Percentiles rank a stretch among this genome's conserved stretches.
phyloP scores from a whole-genome alignment of 139 green algal genomes.

The Coelastrella sp. region DNA sequence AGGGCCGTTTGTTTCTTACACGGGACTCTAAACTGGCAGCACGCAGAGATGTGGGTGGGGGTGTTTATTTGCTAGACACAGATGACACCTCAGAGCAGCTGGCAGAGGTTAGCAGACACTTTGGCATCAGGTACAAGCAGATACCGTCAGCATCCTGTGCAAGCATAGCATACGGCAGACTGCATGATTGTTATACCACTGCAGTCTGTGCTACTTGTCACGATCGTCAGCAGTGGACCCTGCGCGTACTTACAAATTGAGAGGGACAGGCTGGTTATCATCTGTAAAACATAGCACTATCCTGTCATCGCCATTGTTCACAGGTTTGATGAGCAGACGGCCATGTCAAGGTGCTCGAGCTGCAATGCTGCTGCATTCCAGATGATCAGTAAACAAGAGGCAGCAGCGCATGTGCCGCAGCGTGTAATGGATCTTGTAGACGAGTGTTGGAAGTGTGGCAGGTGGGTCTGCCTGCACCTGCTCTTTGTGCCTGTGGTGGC shows the following conservation, averaged over 20 bases:
- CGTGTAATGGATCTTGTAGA: conserved; percentile 56
- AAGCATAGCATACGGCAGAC: too few species aligned
- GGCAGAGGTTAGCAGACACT: conserved; percentile 60
- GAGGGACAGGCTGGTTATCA: too few species aligned
- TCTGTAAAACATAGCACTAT: too few species aligned
- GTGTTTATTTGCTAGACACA: conserved; percentile 55
- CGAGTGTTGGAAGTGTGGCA: conserved; percentile 58
- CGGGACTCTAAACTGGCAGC: conserved; percentile 60
- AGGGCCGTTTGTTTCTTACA: conserved; percentile 69
- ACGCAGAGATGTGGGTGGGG: conserved; percentile 49
- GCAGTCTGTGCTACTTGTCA: too few species aligned
- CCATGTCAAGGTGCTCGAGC: conserved; percentile 58
- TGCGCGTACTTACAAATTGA: too few species aligned
- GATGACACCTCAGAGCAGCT: conserved; percentile 61
- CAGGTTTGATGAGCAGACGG: conserved; percentile 52
- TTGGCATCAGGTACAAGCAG: conserved; percentile 59
- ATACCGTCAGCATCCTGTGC: too few species aligned
- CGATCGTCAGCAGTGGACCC: too few species aligned
- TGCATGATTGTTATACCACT: too few species aligned
- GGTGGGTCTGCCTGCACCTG: too few species aligned
- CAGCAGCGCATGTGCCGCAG: conserved; percentile 36
- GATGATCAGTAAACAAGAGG: conserved; percentile 43
- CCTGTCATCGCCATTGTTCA: too few species aligned
- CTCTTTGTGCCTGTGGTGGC: too few species aligned
- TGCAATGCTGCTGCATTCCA: conserved; percentile 68